A percentile compares a stretch with the other conserved stretches of the same genome.
Conservation (phyloP, 257 asterid species). For the Capsicum pubescens region DNA sequence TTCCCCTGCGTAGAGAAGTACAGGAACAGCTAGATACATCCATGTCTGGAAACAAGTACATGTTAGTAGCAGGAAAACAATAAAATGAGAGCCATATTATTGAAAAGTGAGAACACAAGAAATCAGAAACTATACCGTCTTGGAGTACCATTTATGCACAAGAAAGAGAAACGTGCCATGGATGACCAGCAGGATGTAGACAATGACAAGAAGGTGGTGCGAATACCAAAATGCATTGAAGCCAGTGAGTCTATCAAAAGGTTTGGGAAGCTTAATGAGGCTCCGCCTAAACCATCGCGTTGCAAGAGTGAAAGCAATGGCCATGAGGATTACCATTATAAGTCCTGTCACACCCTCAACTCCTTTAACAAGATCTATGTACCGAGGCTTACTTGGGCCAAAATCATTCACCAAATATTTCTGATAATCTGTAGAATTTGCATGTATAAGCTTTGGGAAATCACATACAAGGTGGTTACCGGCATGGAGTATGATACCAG, state of each 20-base stretch:
- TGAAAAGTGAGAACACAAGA: conserved; percentile 1
- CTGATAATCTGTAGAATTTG: conserved; percentile 44
- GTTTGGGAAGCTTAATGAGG: conserved; percentile 83
- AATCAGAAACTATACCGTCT: conserved; percentile 63
- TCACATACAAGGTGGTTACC: conserved; percentile 97
- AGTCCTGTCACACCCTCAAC: conserved; percentile 85
- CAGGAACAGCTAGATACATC: conserved; percentile 95
- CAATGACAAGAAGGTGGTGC: conserved; percentile 77
- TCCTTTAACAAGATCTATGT: conserved; percentile 68
- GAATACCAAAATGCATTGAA: conserved; percentile 98
- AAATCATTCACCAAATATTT: conserved; percentile 51
- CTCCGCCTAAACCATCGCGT: conserved; percentile 85
- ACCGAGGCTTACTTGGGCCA: conserved; percentile 62
- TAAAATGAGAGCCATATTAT: not conserved
- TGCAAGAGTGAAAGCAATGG: conserved; percentile 83
- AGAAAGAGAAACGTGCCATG: conserved; percentile 80
- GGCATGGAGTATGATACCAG: conserved; percentile 89
- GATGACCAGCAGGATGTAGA: conserved; percentile 78
- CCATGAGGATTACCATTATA: conserved; percentile 74
- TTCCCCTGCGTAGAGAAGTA: conserved; percentile 87
- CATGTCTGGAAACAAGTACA: conserved; percentile 67
- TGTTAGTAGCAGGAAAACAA: conserved; percentile 7
- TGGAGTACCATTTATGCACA: conserved; percentile 74
- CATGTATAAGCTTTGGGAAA: conserved; percentile 78
- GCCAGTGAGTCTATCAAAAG: conserved; percentile 90